phyloP scores from a whole-genome alignment of 345 rosid genomes.

The Lumnitzera littorea region DNA sequence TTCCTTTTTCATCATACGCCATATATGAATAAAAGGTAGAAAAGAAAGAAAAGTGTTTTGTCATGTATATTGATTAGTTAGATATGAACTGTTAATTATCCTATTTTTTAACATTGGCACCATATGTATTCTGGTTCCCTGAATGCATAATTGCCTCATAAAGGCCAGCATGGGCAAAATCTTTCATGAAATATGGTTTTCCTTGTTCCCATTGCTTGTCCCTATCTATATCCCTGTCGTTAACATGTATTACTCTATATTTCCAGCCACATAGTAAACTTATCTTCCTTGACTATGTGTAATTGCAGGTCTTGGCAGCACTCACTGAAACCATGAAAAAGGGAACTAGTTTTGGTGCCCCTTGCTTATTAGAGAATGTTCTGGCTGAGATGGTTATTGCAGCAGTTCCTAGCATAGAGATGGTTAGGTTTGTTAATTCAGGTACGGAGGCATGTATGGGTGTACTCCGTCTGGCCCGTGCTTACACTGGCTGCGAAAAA shows the following conservation, averaged over 20 bases:
- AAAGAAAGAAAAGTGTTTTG: no score
- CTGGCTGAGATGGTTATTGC: slow-evolving; percentile 87
- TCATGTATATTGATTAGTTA: no score
- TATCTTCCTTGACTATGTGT: background rate
- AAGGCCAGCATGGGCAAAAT: no score
- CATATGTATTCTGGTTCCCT: no score
- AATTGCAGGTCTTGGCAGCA: slow-evolving; percentile 69
- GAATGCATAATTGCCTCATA: no score
- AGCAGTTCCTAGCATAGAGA: slow-evolving; percentile 88
- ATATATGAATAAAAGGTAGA: no score
- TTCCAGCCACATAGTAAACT: no score
- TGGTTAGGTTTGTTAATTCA: slow-evolving; percentile 89
- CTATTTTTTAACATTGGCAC: no score
- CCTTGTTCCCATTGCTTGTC: background rate
- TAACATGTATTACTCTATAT: no score
- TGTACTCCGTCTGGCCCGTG: slow-evolving; percentile 85
- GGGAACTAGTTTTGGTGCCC: slow-evolving; percentile 99
- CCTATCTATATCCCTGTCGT: background rate
- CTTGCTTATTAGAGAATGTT: slow-evolving; percentile 86
- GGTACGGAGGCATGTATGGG: slow-evolving; percentile 99
- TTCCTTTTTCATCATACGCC: no score
- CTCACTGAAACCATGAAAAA: slow-evolving; percentile 86
- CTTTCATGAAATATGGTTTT: no score
- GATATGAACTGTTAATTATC: no score
- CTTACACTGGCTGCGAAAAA: slow-evolving; percentile 62